phyloP scores from a whole-genome alignment of 495 filamentous ascomycete species.

The Oidiodendron maius region DNA sequence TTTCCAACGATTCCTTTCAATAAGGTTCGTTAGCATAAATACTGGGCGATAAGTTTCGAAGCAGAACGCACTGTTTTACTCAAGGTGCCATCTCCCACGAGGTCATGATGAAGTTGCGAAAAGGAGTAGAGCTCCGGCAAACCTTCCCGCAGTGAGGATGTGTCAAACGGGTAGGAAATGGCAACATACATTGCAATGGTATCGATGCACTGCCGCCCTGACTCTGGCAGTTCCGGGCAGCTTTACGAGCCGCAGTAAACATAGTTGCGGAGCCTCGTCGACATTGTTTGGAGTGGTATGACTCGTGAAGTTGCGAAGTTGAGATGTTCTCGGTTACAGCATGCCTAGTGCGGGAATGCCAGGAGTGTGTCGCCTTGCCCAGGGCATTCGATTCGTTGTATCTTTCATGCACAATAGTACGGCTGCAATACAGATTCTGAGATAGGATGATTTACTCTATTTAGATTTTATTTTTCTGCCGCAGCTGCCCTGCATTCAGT shows the following conservation, averaged over 20 bases:
- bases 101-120: constrained; percentile 4
- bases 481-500: too few species aligned
- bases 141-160: constrained; percentile 7
- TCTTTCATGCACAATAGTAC: too few species aligned
- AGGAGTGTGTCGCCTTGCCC: too few species aligned
- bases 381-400: too few species aligned
- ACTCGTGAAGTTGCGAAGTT: not conserved
- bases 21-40: not conserved
- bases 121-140: constrained; percentile 17
- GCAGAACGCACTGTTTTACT: constrained; percentile 4
- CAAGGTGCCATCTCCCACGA: not conserved
- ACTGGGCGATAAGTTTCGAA: not conserved
- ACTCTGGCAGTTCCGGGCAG: constrained; percentile 2
- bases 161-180: not conserved
- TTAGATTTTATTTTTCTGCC: too few species aligned
- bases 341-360: not conserved
- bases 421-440: too few species aligned
- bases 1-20: constrained; percentile 8
- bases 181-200: constrained; percentile 8
- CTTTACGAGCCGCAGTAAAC: constrained; percentile 14
- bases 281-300: not conserved
- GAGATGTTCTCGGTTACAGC: constrained; percentile 1
- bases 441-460: too few species aligned
- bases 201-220: not conserved
- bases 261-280: constrained; percentile 7